A percentile compares a stretch with the other conserved stretches of the same genome.
phyloP scores from a whole-genome alignment of 2,329 filamentous ascomycete species.

The Trichoderma harzianum region DNA sequence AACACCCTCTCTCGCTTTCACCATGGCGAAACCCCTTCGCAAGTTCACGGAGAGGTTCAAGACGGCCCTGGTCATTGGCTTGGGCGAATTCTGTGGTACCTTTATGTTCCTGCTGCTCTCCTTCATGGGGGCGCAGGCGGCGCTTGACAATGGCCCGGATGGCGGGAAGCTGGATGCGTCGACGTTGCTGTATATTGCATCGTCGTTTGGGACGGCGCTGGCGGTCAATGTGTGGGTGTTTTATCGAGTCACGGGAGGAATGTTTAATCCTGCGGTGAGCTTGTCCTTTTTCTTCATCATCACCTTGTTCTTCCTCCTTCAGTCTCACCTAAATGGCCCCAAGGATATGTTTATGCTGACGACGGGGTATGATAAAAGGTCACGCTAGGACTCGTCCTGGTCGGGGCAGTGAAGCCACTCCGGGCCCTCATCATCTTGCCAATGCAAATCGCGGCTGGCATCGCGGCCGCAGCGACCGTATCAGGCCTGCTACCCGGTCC shows the following conservation, averaged over 20 bases:
- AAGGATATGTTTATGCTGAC: neutral
- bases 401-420: constrained; percentile 51
- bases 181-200: constrained; percentile 47
- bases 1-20: neutral
- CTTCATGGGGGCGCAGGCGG: constrained; percentile 40
- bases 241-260: constrained; percentile 50
- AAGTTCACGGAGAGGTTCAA: neutral
- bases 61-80: constrained; percentile 20
- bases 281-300: neutral
- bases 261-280: constrained; percentile 49
- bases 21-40: neutral
- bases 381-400: constrained; percentile 56
- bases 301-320: neutral
- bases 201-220: constrained; percentile 49
- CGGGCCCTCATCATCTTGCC: constrained; percentile 51
- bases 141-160: constrained; percentile 32
- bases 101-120: constrained; percentile 51
- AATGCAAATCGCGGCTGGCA: constrained; percentile 56
- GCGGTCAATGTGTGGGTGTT: constrained; percentile 56
- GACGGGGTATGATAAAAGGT: constrained; percentile 30
- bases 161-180: constrained; percentile 29
- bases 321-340: neutral
- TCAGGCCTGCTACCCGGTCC: constrained; percentile 55
- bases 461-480: constrained; percentile 56
- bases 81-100: constrained; percentile 52